Percentiles rank a stretch among this genome's conserved stretches.
Conservation (phyloP, 2,329 filamentous ascomycete genomes). For the Trichoderma lentiforme region DNA sequence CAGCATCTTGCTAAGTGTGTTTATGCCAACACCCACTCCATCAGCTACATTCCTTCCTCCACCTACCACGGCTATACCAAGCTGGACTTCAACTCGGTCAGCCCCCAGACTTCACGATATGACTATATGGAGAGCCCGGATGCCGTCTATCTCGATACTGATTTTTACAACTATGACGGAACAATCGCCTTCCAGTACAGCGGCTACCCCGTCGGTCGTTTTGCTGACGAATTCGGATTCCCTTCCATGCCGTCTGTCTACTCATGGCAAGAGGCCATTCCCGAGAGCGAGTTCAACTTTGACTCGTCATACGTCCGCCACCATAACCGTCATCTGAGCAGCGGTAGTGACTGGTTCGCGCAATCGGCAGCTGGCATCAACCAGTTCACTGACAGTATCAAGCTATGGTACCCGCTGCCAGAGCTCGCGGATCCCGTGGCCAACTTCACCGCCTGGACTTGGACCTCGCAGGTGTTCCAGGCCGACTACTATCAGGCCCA, state of each 20-base stretch:
- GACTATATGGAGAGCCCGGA: slow-evolving; percentile 47
- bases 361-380: slow-evolving; percentile 38
- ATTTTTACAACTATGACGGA: slow-evolving; percentile 58
- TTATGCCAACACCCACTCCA: slow-evolving; percentile 57
- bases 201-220: slow-evolving; percentile 55
- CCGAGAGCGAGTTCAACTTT: slow-evolving; percentile 50
- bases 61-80: slow-evolving; percentile 56
- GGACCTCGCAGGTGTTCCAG: slow-evolving; percentile 62
- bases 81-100: slow-evolving; percentile 49
- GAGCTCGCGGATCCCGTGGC: slow-evolving; percentile 49
- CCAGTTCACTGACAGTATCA: slow-evolving; percentile 56
- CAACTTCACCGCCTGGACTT: slow-evolving; percentile 61
- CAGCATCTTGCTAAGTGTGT: slow-evolving; percentile 52
- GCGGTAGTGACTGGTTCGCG: background rate
- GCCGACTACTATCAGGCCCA: slow-evolving; percentile 59
- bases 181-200: slow-evolving; percentile 49
- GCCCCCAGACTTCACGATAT: slow-evolving; percentile 56
- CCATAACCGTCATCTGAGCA: slow-evolving; percentile 50
- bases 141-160: slow-evolving; percentile 57
- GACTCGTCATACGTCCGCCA: slow-evolving; percentile 54
- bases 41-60: slow-evolving; percentile 60
- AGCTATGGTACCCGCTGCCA: slow-evolving; percentile 55
- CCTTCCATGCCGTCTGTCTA: slow-evolving; percentile 60
- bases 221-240: slow-evolving; percentile 62
- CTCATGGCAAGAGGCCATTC: slow-evolving; percentile 53